Evolutionary conservation across 2,329 filamentous ascomycete genomes (phyloP).

Genomic region (Truncatella angustata): DNA sequence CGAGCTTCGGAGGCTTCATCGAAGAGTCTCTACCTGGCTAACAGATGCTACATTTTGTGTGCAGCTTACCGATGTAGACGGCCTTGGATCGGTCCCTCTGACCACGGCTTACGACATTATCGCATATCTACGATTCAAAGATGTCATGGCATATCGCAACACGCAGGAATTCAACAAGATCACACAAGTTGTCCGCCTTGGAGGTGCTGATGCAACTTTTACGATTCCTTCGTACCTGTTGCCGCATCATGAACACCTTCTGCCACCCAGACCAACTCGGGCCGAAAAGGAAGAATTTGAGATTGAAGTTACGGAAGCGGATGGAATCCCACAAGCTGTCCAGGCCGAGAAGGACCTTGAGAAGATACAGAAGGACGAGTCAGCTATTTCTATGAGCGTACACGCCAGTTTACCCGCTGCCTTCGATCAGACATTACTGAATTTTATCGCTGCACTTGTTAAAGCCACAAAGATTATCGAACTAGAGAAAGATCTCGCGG

Average conservation of each 20-base stretch:
- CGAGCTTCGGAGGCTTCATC: constrained; percentile 43
- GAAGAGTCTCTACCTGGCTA: constrained; percentile 46
- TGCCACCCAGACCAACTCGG: constrained; percentile 38
- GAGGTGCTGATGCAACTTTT: constrained; percentile 48
- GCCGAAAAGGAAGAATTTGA: constrained; percentile 32
- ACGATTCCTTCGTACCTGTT: constrained; percentile 47
- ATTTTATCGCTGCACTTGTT: constrained; percentile 53
- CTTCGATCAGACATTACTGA: constrained; percentile 50
- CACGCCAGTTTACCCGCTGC: constrained; percentile 47
- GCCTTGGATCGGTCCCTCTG: constrained; percentile 45
- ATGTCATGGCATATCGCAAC: constrained; percentile 49
- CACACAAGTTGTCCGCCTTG: constrained; percentile 47
- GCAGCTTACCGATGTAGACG: constrained; percentile 41
- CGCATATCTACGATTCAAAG: constrained; percentile 40
- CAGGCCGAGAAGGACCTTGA: constrained; percentile 38
- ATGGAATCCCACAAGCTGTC: constrained; percentile 40
- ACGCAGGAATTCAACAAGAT: constrained; percentile 39
- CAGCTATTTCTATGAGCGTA: constrained; percentile 43
- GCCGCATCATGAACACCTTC: constrained; percentile 53
- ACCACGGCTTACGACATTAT: constrained; percentile 46
- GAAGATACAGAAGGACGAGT: constrained; percentile 43
- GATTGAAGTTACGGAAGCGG: constrained; percentile 37
- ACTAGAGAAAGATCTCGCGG: constrained; percentile 40
- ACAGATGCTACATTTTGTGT: constrained; percentile 52
- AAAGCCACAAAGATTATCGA: constrained; percentile 58